Conservation (phyloP, 768 basidiomycete species). For the Boletus subcaerulescens region DNA sequence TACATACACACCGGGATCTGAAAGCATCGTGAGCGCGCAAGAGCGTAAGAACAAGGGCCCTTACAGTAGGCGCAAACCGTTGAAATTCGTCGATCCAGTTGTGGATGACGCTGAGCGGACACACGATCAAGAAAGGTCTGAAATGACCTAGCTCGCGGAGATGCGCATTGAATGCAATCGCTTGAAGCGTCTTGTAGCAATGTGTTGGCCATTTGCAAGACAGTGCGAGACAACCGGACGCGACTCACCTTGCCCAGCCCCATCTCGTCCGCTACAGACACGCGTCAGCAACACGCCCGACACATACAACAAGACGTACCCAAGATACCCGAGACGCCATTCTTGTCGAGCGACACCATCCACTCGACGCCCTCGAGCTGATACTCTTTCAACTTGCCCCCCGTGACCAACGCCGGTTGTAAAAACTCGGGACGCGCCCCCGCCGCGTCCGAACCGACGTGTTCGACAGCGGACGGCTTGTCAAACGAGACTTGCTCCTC, state of each 20-base stretch:
- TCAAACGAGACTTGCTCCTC: neutral
- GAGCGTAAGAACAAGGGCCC: conserved; percentile 16
- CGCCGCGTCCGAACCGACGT: neutral
- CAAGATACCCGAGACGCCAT: conserved; percentile 78
- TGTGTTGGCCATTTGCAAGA: neutral
- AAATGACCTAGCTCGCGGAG: conserved; percentile 69
- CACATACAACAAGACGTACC: conserved; percentile 41
- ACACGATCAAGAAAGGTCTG: conserved; percentile 83
- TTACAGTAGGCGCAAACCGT: conserved; percentile 77
- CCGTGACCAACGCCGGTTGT: conserved; percentile 80
- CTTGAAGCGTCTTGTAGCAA: conserved; percentile 77
- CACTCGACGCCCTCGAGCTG: conserved; percentile 94
- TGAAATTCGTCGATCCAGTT: conserved; percentile 87
- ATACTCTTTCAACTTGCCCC: conserved; percentile 82
- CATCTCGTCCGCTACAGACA: conserved; percentile 85
- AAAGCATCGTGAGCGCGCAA: neutral
- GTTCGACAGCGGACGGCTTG: conserved; percentile 12
- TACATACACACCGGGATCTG: conserved; percentile 90
- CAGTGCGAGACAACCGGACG: neutral
- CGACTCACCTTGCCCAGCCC: conserved; percentile 74
- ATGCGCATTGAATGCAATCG: conserved; percentile 90
- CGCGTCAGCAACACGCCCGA: conserved; percentile 2
- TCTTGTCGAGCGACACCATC: conserved; percentile 87
- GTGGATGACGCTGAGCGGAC: conserved; percentile 89
- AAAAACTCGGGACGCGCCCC: conserved; percentile 42